Base-by-base conservation (phyloP, 768 basidiomycete species). In the Mycena belliarum region DNA sequence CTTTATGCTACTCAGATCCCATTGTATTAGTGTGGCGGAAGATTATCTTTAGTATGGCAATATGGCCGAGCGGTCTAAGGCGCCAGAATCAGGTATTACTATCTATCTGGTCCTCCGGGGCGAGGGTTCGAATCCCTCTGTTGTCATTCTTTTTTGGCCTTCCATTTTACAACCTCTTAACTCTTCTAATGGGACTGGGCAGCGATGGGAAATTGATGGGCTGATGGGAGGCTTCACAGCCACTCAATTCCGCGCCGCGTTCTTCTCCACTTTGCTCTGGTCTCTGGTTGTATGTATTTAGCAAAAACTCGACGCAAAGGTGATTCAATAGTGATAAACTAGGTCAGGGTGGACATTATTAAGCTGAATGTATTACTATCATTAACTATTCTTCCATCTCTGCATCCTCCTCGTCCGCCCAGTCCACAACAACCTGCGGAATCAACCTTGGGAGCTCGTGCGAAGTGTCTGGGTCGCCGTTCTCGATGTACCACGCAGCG, bases 301-400 rank as follows among this genome's bases (percentile, higher is more conserved):
- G 16, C 12, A 4, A 15, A 35, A 15, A 35, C 9, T 15, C 12
- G 33, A 15, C 33, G 16, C 12, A 14, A 3, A 15, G 16, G 4
- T 6, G 11, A 16, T 44, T 16, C 18, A 26, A 20, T 24, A 20
- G n/a, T 9, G 16, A 26, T 26, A 12, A 44, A 14, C 24, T 44
- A 25, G 29, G 29, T 32, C n/a, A 32, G 29, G 12, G 29, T 32
- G 29, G 2, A 43, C 18, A 16, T 26, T 4, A 16, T 44, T 6
- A 20, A 15, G 16, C 21, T 15, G 16, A 26, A 44, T 15, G 2
- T 44, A 26, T 26, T 16, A 15, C 16, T 9, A 26, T 44, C 26
- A 14, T 26, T 16, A 14, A 42, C 52, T 25, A 58, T n/a, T 52
- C 50, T 28, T 52, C 57, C 57, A 52, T 58, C 12, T 58, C 57